A percentile compares a stretch with the other conserved stretches of the same genome.
phyloP scores from a whole-genome alignment of 2,329 filamentous ascomycete genomes.

The Neopestalotiopsis sp. region DNA sequence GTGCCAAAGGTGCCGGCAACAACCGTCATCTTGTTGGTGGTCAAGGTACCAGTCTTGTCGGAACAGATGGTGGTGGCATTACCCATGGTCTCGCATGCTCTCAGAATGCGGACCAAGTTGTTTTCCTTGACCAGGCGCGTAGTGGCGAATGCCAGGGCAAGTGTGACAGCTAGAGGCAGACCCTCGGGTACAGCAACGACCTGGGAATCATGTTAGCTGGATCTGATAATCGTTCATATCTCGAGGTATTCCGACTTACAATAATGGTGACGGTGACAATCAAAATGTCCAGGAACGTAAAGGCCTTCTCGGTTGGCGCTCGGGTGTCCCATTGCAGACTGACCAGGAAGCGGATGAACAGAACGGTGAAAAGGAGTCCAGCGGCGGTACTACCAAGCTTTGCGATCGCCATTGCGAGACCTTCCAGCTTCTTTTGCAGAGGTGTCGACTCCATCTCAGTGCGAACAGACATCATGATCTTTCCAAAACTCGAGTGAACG shows the following conservation, averaged over 20 bases:
- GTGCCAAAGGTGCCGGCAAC: slow-evolving; percentile 72
- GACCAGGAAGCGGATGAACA: slow-evolving; percentile 79
- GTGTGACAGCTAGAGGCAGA: slow-evolving; percentile 69
- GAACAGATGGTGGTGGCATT: slow-evolving; percentile 80
- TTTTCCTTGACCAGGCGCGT: slow-evolving; percentile 73
- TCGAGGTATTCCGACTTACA: slow-evolving; percentile 29
- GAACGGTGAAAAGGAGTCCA: slow-evolving; percentile 75
- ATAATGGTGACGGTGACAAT: slow-evolving; percentile 71
- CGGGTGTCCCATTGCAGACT: slow-evolving; percentile 56
- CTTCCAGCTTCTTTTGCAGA: slow-evolving; percentile 57
- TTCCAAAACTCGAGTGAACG: slow-evolving; percentile 58
- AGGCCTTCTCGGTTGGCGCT: slow-evolving; percentile 60
- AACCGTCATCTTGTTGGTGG: slow-evolving; percentile 78
- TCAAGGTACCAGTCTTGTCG: slow-evolving; percentile 78
- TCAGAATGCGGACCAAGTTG: slow-evolving; percentile 70
- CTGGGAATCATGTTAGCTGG: background rate
- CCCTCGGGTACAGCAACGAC: slow-evolving; percentile 72
- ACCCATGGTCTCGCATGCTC: slow-evolving; percentile 74
- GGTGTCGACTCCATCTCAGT: slow-evolving; percentile 58
- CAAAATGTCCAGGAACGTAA: slow-evolving; percentile 66
- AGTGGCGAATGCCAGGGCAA: slow-evolving; percentile 71
- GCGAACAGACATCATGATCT: slow-evolving; percentile 60
- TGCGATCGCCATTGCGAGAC: slow-evolving; percentile 55
- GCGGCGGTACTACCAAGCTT: slow-evolving; percentile 67
- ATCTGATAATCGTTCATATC: background rate